phyloP scores from a whole-genome alignment of 768 basidiomycete species.

The Porphyrellus cyaneotinctus region DNA sequence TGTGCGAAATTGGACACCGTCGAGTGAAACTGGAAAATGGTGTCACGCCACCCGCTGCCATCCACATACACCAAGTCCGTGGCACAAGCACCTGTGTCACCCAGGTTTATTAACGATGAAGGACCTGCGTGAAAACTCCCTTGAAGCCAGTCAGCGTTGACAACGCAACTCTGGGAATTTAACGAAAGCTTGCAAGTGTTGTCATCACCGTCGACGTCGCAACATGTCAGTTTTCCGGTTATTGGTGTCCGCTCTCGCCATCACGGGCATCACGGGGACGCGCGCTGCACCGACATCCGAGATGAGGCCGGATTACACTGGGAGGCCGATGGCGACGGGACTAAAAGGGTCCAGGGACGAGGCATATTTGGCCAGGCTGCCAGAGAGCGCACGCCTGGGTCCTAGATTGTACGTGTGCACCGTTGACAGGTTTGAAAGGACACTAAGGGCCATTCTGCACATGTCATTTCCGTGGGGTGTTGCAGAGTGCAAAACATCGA shows the following conservation, averaged over 20 bases:
- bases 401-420: constrained; percentile 6
- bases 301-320: not conserved
- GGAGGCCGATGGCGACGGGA: constrained; percentile 14
- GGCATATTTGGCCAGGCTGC: constrained; percentile 8
- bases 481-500: constrained; percentile 7
- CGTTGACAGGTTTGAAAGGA: not conserved
- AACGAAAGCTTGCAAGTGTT: not conserved
- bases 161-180: not conserved
- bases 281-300: constrained; percentile 12
- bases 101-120: constrained; percentile 5
- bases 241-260: constrained; percentile 1
- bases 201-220: not conserved
- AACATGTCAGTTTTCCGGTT: constrained; percentile 2
- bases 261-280: constrained; percentile 3
- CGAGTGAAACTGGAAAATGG: not conserved
- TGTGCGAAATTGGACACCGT: constrained; percentile 10
- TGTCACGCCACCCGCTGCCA: not conserved
- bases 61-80: constrained; percentile 14
- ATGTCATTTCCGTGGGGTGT: not conserved
- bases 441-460: constrained; percentile 1
- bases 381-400: not conserved
- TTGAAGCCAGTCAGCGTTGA: not conserved
- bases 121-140: not conserved
- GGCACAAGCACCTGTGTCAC: constrained; percentile 1
- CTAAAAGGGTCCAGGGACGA: constrained; percentile 5